Evolutionary conservation across 305 asterid species (phyloP).

Genomic region (Salvia sclarea): DNA sequence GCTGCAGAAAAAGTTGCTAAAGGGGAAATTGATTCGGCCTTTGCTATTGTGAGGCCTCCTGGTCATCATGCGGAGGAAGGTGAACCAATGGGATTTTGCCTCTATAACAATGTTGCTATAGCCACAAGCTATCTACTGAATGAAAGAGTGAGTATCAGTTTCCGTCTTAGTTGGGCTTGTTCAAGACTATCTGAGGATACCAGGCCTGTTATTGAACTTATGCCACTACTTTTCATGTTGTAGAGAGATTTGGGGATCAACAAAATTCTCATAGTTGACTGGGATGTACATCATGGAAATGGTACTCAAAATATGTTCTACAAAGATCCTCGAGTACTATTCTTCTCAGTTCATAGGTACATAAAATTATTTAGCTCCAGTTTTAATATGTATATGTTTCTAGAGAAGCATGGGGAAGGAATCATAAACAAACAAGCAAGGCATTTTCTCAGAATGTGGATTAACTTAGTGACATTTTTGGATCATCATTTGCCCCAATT

Average conservation of each 20-base stretch:
- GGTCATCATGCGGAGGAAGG: conserved; percentile 94
- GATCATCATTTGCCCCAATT: neutral
- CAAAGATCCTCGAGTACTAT: conserved; percentile 83
- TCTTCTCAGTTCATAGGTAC: conserved; percentile 98
- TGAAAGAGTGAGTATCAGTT: conserved; percentile 65
- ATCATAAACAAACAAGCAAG: neutral
- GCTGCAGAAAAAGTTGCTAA: conserved; percentile 84
- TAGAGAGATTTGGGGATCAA: conserved; percentile 79
- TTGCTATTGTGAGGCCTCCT: conserved; percentile 98
- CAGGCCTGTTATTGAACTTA: conserved; percentile 9
- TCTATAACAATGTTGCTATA: conserved; percentile 84
- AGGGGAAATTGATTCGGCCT: conserved; percentile 82
- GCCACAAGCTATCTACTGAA: conserved; percentile 76
- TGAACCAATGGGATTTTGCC: conserved; percentile 96
- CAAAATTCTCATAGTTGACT: conserved; percentile 85
- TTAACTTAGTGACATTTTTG: neutral
- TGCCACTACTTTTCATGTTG: conserved; percentile 30
- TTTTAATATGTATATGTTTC: conserved; percentile 7
- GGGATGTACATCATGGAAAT: conserved; percentile 99
- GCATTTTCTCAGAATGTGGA: neutral
- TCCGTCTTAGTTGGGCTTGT: conserved; percentile 17
- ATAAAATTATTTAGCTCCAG: conserved; percentile 1
- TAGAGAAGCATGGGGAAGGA: neutral
- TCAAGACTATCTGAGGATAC: neutral
- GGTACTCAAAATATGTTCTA: conserved; percentile 94